Base-by-base conservation (phyloP, 768 basidiomycete genomes). In the Naganishia antarctica region DNA sequence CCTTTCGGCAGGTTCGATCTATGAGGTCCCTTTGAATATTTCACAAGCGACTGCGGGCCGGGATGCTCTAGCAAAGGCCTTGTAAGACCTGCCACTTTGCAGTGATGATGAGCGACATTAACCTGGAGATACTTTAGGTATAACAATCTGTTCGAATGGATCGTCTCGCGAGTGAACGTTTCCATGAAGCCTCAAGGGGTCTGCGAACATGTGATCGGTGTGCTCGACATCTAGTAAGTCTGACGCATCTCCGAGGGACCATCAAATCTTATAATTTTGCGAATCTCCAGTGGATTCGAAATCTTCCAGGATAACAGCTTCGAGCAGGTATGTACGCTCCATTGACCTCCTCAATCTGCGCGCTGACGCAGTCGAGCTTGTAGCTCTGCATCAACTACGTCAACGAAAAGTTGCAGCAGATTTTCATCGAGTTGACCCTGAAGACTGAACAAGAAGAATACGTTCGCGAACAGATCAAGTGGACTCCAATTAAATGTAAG, bases 391-490 rank as follows among this genome's bases (percentile, higher is more conserved):
- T 99, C 83, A 99, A 99, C 81, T 99, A 99, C 72, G 96, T 98
- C 80, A 99, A 99, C 82, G 96, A 99, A 80, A 99, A 99, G 79
- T 83, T 99, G 26, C 94, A 99, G 72, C 94, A 94, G 75, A 99
- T 98, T 73, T 99, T 99, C 80, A 99, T 99, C 72, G 93, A 99
- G 78, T 82, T 99, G 53, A 99, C 96, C 0, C 82, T 99, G 74
- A 99, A 99, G 82, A 92, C 94, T 18, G 96, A 99, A 75, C 96
- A 99, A 78, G 96, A 99, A 76, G 96, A 99, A 79, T 99, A 99
- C 73, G 91, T 97, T 29, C 84, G 90, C 63, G 96, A 99, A 78
- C 88, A 94, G 78, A 99, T 99, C 80, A 90, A 97, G 78, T 99
- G 96, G 96, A 94, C 88, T 0, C 93, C 93, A 0, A 99, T 99